Base-by-base conservation (phyloP, 805 yeast genomes). In the Candida silvatica region DNA sequence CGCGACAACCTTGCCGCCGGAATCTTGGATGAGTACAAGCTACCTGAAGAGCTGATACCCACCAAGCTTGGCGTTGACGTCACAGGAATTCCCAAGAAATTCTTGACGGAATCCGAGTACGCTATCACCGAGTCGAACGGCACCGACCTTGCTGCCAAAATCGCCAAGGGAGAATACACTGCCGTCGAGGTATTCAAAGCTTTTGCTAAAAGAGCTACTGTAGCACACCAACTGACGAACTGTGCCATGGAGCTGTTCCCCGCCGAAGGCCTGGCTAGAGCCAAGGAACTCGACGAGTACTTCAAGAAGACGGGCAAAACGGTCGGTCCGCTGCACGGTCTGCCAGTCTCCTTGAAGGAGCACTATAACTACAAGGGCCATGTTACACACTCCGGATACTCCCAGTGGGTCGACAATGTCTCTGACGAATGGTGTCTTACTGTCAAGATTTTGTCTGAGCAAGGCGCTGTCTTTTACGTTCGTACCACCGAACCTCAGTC, bases 281-380 rank as follows among this genome's bases (percentile, higher is more conserved):
- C 75, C 2, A 41, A 64, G 40, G 69, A 66, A 44, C 58, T 73
- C 39, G 82, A 77, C 56, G 71, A 69, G 3, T 64, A 66, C 42
- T 57, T 53, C 38, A 48, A 51, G 19, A 58, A 62, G 35, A 61
- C 68, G 32, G 73, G 73, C 3, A 54, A 65, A 31, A 57, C 71
- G 1, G 54, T 71, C 18, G 76, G 76, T 24, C 77, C 80, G 1
- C 59, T 76, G 37, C 80, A 78, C 26, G 82, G 83, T 2, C 52
- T 77, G 43, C 82, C 83, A 5, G 58, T 75, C 34, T 73, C 81
- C 1, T 54, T 76, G 39, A 77, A 77, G 51, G 82, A 76, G 43
- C 74, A 75, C 27, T 64, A 61, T 43, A 53, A 58, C 34, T 64
- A 64, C 37, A 59, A 53, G 31, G 79, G 76, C 26, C 66, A 58